Percentiles rank a stretch among this genome's conserved stretches.
These are phyloP conservation scores for Spatholobus suberectus DNA, from an alignment of 306 rosid genomes.

Conservation along the genomic window DNA sequence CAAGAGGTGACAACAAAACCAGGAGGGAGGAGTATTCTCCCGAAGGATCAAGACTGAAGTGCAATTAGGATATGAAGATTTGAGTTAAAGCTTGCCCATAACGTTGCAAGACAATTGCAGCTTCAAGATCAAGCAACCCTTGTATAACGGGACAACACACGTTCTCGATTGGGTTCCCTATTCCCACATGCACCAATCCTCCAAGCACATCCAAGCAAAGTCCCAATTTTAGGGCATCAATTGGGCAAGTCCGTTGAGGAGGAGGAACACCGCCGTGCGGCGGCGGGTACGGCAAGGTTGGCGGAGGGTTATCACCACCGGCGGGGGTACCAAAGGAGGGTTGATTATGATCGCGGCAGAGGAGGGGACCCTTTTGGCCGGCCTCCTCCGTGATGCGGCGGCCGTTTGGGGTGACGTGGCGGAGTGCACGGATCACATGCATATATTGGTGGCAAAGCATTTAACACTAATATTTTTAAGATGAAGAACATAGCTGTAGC, in stretches of 20 bases:
- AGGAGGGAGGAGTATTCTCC: slow-evolving; percentile 84
- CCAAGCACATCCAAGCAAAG: slow-evolving; percentile 84
- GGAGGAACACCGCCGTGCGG: too few species aligned
- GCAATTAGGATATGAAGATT: slow-evolving; percentile 85
- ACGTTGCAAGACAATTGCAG: slow-evolving; percentile 90
- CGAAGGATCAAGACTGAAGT: slow-evolving; percentile 77
- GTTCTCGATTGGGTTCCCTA: slow-evolving; percentile 76
- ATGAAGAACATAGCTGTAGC: slow-evolving; percentile 57
- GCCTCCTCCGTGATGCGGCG: slow-evolving; percentile 61
- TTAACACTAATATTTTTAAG: slow-evolving; percentile 51
- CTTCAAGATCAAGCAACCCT: slow-evolving; percentile 89
- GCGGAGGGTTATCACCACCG: slow-evolving; percentile 62
- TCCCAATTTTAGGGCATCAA: slow-evolving; percentile 79
- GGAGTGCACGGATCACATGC: slow-evolving; percentile 71
- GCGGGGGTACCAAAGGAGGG: too few species aligned
- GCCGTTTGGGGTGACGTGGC: slow-evolving; percentile 61
- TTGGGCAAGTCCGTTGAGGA: slow-evolving; percentile 63
- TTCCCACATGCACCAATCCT: slow-evolving; percentile 78
- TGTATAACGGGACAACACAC: slow-evolving; percentile 82
- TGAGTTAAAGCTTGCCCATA: slow-evolving; percentile 81
- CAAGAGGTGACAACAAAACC: slow-evolving; percentile 89
- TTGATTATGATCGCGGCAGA: slow-evolving; percentile 53
- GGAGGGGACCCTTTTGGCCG: slow-evolving; percentile 52
- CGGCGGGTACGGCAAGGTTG: slow-evolving; percentile 30
- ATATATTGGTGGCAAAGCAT: slow-evolving; percentile 52